Evolutionary conservation across 2,329 filamentous ascomycete species (phyloP).

Genomic region (Zymoseptoria tritici): DNA sequence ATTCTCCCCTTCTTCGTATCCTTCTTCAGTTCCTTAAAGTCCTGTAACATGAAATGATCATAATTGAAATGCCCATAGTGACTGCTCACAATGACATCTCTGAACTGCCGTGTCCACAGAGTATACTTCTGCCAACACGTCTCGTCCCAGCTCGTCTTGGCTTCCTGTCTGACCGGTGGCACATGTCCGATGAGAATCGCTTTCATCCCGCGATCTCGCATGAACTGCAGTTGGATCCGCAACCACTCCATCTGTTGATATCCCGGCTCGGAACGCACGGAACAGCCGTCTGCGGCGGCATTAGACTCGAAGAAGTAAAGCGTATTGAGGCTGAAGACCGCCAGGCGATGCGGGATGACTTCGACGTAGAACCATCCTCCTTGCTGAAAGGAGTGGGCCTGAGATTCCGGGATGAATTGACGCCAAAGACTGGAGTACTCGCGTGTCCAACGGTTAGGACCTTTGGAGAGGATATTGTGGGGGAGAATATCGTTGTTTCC

Average conservation of each 20-base stretch:
- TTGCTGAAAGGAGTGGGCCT: conserved; percentile 82
- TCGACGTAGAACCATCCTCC: conserved; percentile 95
- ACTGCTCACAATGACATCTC: conserved; percentile 74
- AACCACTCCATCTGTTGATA: conserved; percentile 97
- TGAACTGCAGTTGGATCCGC: conserved; percentile 73
- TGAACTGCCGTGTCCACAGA: conserved; percentile 81
- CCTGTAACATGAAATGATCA: conserved; percentile 91
- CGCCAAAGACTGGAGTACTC: conserved; percentile 73
- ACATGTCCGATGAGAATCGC: conserved; percentile 92
- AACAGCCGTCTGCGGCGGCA: conserved; percentile 86
- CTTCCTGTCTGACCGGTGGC: conserved; percentile 75
- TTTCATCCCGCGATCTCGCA: conserved; percentile 82
- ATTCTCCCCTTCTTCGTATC: conserved; percentile 39
- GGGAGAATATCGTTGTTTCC: conserved; percentile 98
- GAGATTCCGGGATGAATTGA: conserved; percentile 82
- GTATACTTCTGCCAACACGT: conserved; percentile 98
- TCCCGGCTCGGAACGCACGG: conserved; percentile 69
- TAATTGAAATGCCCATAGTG: conserved; percentile 97
- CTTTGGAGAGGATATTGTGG: conserved; percentile 82
- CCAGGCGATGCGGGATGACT: conserved; percentile 75
- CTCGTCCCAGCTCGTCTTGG: conserved; percentile 89
- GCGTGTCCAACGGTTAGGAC: conserved; percentile 80
- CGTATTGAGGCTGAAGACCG: conserved; percentile 91
- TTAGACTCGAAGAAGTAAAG: conserved; percentile 87
- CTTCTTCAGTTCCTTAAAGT: conserved; percentile 68